phyloP scores from a whole-genome alignment of 371 early-diverging fungal species.

The Rhizopus delemar region DNA sequence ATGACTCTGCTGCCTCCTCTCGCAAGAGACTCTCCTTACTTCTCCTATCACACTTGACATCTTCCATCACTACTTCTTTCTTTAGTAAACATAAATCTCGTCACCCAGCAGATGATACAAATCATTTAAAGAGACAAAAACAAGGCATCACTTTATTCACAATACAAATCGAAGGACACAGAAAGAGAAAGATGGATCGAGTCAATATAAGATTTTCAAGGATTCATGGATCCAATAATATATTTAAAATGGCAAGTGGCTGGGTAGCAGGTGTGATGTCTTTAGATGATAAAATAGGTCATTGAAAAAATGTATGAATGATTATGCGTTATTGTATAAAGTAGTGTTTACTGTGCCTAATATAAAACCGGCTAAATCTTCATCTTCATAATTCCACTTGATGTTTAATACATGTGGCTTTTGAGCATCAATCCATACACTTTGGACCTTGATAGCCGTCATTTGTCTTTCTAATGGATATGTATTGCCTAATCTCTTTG shows the following conservation, averaged over 20 bases:
- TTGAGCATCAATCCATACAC: conserved; percentile 17
- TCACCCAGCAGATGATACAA: conserved; percentile 30
- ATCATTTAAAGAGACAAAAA: conserved; percentile 20
- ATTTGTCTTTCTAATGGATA: conserved; percentile 15
- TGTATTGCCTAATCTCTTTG: conserved; percentile 12
- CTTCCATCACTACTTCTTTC: conserved; percentile 48
- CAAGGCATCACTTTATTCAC: conserved; percentile 41
- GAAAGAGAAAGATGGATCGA: conserved; percentile 8
- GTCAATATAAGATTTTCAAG: conserved; percentile 42
- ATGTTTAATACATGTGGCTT: conserved; percentile 16
- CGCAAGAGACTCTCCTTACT: conserved; percentile 35
- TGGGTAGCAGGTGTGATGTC: conserved; percentile 47
- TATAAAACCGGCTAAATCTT: conserved; percentile 33
- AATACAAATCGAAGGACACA: conserved; percentile 31
- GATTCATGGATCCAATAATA: conserved; percentile 39
- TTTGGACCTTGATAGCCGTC: conserved; percentile 17
- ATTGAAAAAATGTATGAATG: neutral
- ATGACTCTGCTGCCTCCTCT: conserved; percentile 7
- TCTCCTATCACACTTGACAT: conserved; percentile 40
- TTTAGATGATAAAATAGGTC: conserved; percentile 27
- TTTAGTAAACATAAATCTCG: conserved; percentile 37
- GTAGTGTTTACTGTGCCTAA: conserved; percentile 28
- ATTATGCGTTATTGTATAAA: conserved; percentile 2
- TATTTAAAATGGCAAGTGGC: conserved; percentile 50
- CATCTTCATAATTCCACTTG: conserved; percentile 30